These are phyloP conservation scores for Ceratocystiopsis minuta DNA, from an alignment of 2,329 filamentous ascomycete species.

Conservation along the genomic window DNA sequence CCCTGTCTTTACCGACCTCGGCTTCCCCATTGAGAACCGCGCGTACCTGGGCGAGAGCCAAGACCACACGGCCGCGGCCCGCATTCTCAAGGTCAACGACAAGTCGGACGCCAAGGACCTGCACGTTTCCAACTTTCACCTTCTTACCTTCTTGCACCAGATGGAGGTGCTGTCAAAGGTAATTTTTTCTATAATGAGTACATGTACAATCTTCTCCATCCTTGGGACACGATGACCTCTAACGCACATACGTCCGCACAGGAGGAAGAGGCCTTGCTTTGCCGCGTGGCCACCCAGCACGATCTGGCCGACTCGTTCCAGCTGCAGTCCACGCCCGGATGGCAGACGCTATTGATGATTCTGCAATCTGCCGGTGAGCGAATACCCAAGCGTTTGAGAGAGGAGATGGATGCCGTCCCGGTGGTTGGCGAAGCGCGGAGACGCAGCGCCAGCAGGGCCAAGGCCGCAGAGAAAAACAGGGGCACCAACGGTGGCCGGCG, in stretches of 20 bases:
- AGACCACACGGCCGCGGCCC: slow-evolving; percentile 50
- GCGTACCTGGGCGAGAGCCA: slow-evolving; percentile 73
- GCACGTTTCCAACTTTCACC: slow-evolving; percentile 79
- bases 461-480: too few species aligned
- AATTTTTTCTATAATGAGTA: slow-evolving; percentile 13
- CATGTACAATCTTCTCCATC: too few species aligned
- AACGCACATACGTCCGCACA: slow-evolving; percentile 20
- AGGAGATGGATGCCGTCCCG: slow-evolving; percentile 12
- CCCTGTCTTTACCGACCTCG: slow-evolving; percentile 56
- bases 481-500: too few species aligned
- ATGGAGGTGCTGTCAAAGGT: slow-evolving; percentile 78
- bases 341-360: slow-evolving; percentile 86
- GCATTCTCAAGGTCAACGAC: slow-evolving; percentile 43
- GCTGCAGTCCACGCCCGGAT: slow-evolving; percentile 72
- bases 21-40: slow-evolving; percentile 84
- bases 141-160: slow-evolving; percentile 70
- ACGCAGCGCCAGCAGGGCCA: neutral
- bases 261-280: slow-evolving; percentile 80
- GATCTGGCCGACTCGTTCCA: slow-evolving; percentile 67
- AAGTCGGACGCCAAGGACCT: slow-evolving; percentile 38
- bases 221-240: neutral
- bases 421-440: neutral
- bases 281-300: slow-evolving; percentile 65
- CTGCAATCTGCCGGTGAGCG: slow-evolving; percentile 95
- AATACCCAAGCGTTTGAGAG: slow-evolving; percentile 53